Conservation (phyloP, 257 asterid species). For the Echium plantagineum region DNA sequence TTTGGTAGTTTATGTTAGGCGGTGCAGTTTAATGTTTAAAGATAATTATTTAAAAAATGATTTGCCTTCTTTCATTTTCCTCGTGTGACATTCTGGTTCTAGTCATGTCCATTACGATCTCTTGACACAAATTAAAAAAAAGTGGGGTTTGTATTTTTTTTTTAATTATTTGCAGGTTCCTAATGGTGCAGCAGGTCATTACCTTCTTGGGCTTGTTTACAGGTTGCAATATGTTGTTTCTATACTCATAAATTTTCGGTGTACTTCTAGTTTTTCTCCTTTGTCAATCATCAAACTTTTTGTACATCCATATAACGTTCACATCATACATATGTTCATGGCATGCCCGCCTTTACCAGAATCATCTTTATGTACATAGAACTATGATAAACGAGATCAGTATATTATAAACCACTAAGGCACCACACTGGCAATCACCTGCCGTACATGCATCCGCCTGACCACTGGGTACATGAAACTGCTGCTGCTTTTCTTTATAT, state of each 20-base stretch:
- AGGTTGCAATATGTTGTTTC: constrained; percentile 36
- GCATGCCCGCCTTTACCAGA: background rate
- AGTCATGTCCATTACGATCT: background rate
- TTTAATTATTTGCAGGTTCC: constrained; percentile 56
- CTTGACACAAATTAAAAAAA: background rate
- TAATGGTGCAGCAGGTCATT: constrained; percentile 97
- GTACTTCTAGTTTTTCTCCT: background rate
- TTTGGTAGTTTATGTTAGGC: background rate
- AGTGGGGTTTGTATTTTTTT: constrained; percentile 11
- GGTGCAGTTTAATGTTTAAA: background rate
- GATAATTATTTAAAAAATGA: background rate
- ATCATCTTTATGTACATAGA: too few species aligned
- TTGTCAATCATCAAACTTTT: constrained; percentile 1
- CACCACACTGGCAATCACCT: background rate
- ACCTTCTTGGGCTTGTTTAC: constrained; percentile 91
- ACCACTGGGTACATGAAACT: background rate
- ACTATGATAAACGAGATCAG: background rate
- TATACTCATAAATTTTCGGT: constrained; percentile 1
- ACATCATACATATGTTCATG: background rate
- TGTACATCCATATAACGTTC: background rate
- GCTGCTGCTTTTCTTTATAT: background rate
- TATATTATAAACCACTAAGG: too few species aligned
- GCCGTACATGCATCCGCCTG: too few species aligned
- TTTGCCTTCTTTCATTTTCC: background rate
- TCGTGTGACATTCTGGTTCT: background rate